phyloP scores from a whole-genome alignment of 1,284 basidiomycete genomes.

The Rhodofomes roseus region DNA sequence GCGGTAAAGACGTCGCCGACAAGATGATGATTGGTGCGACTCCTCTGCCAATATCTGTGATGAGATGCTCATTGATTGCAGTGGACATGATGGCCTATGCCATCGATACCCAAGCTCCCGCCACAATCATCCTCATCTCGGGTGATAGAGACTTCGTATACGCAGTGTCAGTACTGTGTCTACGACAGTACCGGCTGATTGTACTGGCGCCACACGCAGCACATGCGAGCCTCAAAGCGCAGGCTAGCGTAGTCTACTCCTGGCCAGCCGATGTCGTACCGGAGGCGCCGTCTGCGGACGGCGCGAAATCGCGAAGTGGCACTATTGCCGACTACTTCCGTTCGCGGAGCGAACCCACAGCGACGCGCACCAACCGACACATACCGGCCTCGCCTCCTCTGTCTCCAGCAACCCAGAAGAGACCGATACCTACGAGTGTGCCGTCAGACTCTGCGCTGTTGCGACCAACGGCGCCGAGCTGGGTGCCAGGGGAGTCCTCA shows the following conservation, averaged over 20 bases:
- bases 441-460: neutral
- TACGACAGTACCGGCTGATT: conserved; percentile 45
- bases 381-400: neutral
- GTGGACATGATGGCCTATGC: conserved; percentile 59
- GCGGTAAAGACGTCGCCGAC: conserved; percentile 37
- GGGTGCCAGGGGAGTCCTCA: neutral
- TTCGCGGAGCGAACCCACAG: neutral
- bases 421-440: neutral
- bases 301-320: neutral
- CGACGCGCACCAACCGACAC: neutral
- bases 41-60: neutral
- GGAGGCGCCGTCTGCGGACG: neutral
- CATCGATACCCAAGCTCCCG: conserved; percentile 46
- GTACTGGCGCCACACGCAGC: conserved; percentile 25
- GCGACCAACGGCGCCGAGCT: neutral
- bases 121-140: conserved; percentile 51
- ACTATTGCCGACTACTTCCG: conserved; percentile 4
- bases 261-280: conserved; percentile 43
- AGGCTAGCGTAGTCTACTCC: conserved; percentile 48
- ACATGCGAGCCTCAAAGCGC: conserved; percentile 41
- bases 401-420: neutral
- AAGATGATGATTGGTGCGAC: conserved; percentile 37
- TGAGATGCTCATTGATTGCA: conserved; percentile 16
- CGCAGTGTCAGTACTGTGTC: conserved; percentile 44
- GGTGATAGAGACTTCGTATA: conserved; percentile 59